A percentile compares a stretch with the other conserved stretches of the same genome.
These are phyloP conservation scores for Coniochaeta prunicola DNA, from an alignment of 2,329 filamentous ascomycete species.

Conservation along the genomic window DNA sequence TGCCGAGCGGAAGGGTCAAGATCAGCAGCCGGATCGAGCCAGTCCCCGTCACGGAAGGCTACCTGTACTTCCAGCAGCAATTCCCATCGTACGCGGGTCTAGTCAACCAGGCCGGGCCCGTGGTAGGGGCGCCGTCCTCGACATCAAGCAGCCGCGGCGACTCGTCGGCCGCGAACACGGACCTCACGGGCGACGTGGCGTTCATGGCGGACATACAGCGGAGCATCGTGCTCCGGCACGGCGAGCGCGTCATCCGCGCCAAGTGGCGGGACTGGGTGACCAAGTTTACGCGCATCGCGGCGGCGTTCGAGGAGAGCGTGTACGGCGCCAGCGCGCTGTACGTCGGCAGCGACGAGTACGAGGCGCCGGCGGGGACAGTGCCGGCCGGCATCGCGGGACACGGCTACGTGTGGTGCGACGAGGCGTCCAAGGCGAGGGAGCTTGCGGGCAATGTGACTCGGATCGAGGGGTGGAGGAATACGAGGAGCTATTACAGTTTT, in stretches of 20 bases:
- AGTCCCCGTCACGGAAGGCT: conserved; percentile 74
- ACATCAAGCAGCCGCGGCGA: conserved; percentile 21
- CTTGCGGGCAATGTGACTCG: conserved; percentile 85
- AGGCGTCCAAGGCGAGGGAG: conserved; percentile 72
- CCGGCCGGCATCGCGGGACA: conserved; percentile 61
- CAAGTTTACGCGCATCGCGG: conserved; percentile 86
- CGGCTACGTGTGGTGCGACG: conserved; percentile 92
- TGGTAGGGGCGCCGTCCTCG: conserved; percentile 14
- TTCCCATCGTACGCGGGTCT: conserved; percentile 50
- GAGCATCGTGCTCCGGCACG: conserved; percentile 78
- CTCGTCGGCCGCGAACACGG: conserved; percentile 26
- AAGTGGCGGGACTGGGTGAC: conserved; percentile 95
- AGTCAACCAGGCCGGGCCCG: conserved; percentile 20
- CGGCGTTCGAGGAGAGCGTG: conserved; percentile 90
- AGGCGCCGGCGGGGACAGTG: conserved; percentile 47
- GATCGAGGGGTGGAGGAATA: conserved; percentile 96
- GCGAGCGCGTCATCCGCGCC: conserved; percentile 80
- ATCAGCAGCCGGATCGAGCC: conserved; percentile 84
- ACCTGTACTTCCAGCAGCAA: conserved; percentile 81
- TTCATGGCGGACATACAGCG: conserved; percentile 85
- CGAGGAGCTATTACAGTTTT: conserved; percentile 90
- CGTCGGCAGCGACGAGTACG: conserved; percentile 69
- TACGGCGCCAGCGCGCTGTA: conserved; percentile 89
- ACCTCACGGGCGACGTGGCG: conserved; percentile 76
- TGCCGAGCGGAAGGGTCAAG: conserved; percentile 87